phyloP scores from a whole-genome alignment of 345 rosid species.

The Lepidium didymum region DNA sequence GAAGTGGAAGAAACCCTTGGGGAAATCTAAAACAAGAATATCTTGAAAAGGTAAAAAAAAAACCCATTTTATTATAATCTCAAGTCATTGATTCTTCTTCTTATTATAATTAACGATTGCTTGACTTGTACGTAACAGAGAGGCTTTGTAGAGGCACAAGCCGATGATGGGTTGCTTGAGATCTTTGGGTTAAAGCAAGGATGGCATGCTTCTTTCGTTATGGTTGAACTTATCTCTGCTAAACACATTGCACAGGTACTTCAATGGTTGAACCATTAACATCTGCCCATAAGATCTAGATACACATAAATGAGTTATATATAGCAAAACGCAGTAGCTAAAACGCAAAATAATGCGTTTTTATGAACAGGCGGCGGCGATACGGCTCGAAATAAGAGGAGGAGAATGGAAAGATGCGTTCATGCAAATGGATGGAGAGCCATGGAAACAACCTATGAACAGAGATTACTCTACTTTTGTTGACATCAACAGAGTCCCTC shows the following conservation, averaged over 20 bases:
- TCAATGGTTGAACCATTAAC: background rate
- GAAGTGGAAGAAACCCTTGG: conserved; percentile 97
- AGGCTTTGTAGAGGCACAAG: conserved; percentile 93
- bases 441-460: conserved; percentile 85
- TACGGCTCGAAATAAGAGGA: conserved; percentile 80
- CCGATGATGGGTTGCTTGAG: conserved; percentile 90
- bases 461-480: conserved; percentile 64
- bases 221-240: conserved; percentile 98
- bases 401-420: conserved; percentile 82
- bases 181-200: conserved; percentile 95
- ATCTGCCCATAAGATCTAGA: too few species aligned
- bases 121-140: conserved; percentile 41
- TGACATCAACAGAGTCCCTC: conserved; percentile 75
- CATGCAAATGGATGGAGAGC: conserved; percentile 99
- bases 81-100: background rate
- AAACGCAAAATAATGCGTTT: background rate
- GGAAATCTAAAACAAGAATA: conserved; percentile 73
- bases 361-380: conserved; percentile 61
- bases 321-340: background rate
- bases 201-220: conserved; percentile 98
- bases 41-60: conserved; percentile 64
- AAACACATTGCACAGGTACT: conserved; percentile 96
- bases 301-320: background rate
- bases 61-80: background rate
- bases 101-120: background rate